A percentile compares a stretch with the other conserved stretches of the same genome.
Conservation (phyloP, 805 yeast genomes). For the Suhomyces sp. region DNA sequence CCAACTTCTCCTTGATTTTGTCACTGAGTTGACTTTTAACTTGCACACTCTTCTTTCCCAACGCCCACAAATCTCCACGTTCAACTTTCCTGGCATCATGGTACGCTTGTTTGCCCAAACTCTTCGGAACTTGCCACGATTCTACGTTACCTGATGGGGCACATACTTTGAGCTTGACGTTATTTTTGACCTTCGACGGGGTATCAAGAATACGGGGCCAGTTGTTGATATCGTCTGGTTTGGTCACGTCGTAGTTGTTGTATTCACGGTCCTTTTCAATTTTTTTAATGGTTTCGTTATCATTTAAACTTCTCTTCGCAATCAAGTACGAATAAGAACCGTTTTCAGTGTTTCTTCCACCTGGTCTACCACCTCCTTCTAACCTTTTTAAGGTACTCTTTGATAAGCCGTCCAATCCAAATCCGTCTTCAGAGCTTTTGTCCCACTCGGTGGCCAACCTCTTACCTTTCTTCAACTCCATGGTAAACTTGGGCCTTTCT, state of each 20-base stretch:
- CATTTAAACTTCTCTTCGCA: constrained; percentile 55
- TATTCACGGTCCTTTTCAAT: constrained; percentile 38
- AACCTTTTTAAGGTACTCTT: constrained; percentile 32
- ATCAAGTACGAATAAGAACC: constrained; percentile 75
- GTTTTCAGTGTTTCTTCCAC: constrained; percentile 65
- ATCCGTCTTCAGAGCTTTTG: constrained; percentile 49
- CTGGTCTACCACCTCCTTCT: constrained; percentile 76
- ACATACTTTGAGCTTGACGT: constrained; percentile 77
- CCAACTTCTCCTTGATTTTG: constrained; percentile 30
- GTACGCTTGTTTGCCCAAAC: constrained; percentile 67
- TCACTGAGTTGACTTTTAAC: constrained; percentile 31
- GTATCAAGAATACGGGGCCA: constrained; percentile 74
- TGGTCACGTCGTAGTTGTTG: constrained; percentile 21
- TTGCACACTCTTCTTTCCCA: constrained; percentile 33
- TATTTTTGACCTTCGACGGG: constrained; percentile 79
- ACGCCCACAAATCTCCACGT: constrained; percentile 88
- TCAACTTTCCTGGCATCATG: constrained; percentile 86
- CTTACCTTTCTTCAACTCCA: constrained; percentile 83
- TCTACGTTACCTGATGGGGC: constrained; percentile 77
- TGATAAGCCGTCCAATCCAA: constrained; percentile 44
- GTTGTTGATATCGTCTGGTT: constrained; percentile 27
- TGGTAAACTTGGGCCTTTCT: constrained; percentile 71
- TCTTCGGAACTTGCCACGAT: constrained; percentile 82
- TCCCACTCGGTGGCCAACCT: constrained; percentile 72
- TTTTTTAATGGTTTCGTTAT: constrained; percentile 33